phyloP scores from a whole-genome alignment of 495 filamentous ascomycete genomes.

The Aspergillus diversus region DNA sequence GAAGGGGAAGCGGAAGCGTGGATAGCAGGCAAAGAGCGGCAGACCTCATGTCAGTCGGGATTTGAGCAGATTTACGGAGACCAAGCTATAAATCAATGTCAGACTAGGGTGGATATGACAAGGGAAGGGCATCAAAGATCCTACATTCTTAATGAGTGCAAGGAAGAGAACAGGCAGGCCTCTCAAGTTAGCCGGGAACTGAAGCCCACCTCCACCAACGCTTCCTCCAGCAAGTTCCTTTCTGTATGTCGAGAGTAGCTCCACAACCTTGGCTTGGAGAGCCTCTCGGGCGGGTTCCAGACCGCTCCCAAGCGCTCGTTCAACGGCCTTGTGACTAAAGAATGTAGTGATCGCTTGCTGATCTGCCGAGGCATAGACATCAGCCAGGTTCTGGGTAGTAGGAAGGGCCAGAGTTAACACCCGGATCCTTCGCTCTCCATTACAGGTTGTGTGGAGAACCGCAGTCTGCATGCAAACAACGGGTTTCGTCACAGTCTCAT shows the following conservation, averaged over 20 bases:
- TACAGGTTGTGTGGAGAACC: conserved; percentile 96
- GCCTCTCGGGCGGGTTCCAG: conserved; percentile 89
- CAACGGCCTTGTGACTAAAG: conserved; percentile 97
- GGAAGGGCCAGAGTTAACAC: conserved; percentile 93
- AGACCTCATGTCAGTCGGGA: conserved; percentile 92
- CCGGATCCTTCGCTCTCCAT: conserved; percentile 91
- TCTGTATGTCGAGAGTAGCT: conserved; percentile 91
- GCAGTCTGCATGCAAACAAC: conserved; percentile 95
- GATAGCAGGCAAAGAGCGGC: conserved; percentile 91
- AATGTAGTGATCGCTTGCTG: conserved; percentile 90
- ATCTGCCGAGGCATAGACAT: conserved; percentile 93
- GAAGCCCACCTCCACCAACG: conserved; percentile 87
- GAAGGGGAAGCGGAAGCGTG: conserved; percentile 84
- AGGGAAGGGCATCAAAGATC: conserved; percentile 25
- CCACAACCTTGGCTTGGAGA: conserved; percentile 86
- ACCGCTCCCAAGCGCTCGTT: conserved; percentile 81
- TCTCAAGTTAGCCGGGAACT: conserved; percentile 90
- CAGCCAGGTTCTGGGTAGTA: conserved; percentile 85
- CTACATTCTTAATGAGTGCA: conserved; percentile 89
- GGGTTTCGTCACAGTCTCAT: conserved; percentile 91
- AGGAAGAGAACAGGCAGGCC: conserved; percentile 89
- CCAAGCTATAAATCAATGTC: conserved; percentile 63
- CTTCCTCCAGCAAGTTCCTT: conserved; percentile 96
- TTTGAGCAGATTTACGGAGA: conserved; percentile 92
- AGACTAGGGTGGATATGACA: conserved; percentile 24